Conservation (phyloP, 192 early-diverging fungal species). For the Mortierella claussenii region DNA sequence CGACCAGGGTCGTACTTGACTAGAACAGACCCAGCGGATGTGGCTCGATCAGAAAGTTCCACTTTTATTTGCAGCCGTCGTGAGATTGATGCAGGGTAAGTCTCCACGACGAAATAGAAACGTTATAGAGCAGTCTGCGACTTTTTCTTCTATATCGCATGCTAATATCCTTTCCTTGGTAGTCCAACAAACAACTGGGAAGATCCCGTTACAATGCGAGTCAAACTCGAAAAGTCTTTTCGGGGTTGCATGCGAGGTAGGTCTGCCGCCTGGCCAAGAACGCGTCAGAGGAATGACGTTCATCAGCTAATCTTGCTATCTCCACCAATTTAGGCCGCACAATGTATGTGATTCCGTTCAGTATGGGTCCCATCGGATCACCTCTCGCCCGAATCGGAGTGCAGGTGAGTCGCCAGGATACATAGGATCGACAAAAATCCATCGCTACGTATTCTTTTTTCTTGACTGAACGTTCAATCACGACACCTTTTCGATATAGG, state of each 20-base stretch:
- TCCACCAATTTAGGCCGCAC: slow-evolving; percentile 48
- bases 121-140: no score
- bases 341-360: slow-evolving; percentile 49
- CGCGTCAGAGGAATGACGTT: no score
- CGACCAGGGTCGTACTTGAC: slow-evolving; percentile 45
- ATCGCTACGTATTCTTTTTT: no score
- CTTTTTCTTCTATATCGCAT: no score
- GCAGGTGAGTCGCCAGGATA: slow-evolving; percentile 16
- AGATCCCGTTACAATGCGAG: slow-evolving; percentile 35
- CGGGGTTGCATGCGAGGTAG: slow-evolving; percentile 50
- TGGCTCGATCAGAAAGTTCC: slow-evolving; percentile 47
- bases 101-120: background rate
- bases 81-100: slow-evolving; percentile 42
- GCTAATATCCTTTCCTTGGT: background rate
- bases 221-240: slow-evolving; percentile 40
- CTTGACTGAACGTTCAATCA: no score
- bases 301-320: no score
- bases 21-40: slow-evolving; percentile 43
- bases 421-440: no score
- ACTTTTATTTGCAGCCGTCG: slow-evolving; percentile 46
- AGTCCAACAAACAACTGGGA: slow-evolving; percentile 53
- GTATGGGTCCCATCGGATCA: slow-evolving; percentile 48
- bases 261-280: no score
- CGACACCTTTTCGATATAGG: slow-evolving; percentile 2
- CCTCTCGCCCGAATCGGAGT: slow-evolving; percentile 43